Conservation (phyloP, 2,329 filamentous ascomycete species). For the Neofusicoccum parvum region DNA sequence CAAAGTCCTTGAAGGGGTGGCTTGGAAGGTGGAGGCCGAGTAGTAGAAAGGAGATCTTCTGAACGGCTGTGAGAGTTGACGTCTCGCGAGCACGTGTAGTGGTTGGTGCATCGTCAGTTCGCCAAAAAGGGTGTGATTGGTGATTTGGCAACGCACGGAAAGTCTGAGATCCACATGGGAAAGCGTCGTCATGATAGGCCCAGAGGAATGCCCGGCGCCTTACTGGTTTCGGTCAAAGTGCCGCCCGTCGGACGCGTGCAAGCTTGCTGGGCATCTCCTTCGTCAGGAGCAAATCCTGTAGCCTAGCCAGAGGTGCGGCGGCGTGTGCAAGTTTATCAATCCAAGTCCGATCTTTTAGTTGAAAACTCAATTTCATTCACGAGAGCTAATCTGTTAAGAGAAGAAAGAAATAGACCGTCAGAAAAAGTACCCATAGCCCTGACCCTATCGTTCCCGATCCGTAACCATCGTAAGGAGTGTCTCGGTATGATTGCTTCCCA, state of each 20-base stretch:
- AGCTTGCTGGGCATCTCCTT: not conserved
- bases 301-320: too few species aligned
- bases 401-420: not conserved
- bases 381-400: not conserved
- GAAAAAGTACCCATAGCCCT: slow-evolving; percentile 4
- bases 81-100: not conserved
- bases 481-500: not conserved
- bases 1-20: too few species aligned
- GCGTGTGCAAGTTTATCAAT: too few species aligned
- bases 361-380: slow-evolving; percentile 9
- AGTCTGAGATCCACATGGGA: not conserved
- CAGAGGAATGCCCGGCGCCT: not conserved
- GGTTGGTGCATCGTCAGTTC: not conserved
- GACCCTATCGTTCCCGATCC: not conserved
- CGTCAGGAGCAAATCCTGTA: too few species aligned
- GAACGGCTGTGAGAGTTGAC: not conserved
- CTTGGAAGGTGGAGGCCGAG: too few species aligned
- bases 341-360: not conserved
- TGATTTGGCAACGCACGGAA: not conserved
- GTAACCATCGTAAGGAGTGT: slow-evolving; percentile 10
- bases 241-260: not conserved
- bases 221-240: not conserved
- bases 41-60: too few species aligned
- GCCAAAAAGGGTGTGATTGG: not conserved
- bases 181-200: not conserved